These are phyloP conservation scores for Polychaeton citri DNA, from an alignment of 2,329 filamentous ascomycete species.

Conservation along the genomic window DNA sequence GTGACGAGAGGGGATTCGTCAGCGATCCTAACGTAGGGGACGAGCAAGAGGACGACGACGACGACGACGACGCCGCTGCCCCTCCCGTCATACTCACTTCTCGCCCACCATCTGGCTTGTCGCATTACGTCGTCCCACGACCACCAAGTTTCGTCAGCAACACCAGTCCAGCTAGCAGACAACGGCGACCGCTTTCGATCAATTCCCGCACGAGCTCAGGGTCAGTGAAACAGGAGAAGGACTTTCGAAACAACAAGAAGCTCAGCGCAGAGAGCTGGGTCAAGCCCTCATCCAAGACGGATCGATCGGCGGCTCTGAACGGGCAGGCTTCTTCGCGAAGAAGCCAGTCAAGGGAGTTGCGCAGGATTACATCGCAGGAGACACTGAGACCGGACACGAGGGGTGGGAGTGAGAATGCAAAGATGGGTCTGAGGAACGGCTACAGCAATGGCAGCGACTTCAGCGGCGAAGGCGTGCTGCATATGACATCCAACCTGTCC, in stretches of 20 bases:
- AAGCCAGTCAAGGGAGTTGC: conserved; percentile 3
- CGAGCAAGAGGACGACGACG: conserved; percentile 9
- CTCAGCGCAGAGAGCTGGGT: conserved; percentile 21
- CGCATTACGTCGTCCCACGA: conserved; percentile 49
- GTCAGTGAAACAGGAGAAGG: conserved; percentile 43
- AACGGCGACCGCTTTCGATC: background rate
- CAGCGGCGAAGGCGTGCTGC: background rate
- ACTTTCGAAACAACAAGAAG: conserved; percentile 28
- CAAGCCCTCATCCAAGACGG: conserved; percentile 3
- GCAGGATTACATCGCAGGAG: conserved; percentile 13
- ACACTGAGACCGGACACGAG: conserved; percentile 8
- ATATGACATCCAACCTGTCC: conserved; percentile 5
- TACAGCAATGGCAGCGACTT: background rate
- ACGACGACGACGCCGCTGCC: conserved; percentile 11
- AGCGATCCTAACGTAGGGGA: background rate
- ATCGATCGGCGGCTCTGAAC: background rate
- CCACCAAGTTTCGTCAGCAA: background rate
- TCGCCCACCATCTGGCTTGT: conserved; percentile 66
- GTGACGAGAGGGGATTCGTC: background rate
- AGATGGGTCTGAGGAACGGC: too few species aligned
- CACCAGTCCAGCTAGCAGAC: background rate
- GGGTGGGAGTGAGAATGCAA: background rate
- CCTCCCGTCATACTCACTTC: conserved; percentile 46
- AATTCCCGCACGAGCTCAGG: conserved; percentile 9
- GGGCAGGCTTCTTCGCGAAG: background rate